Conservation (phyloP, 106 monocot species). For the Acanthochlamys bracteata region DNA sequence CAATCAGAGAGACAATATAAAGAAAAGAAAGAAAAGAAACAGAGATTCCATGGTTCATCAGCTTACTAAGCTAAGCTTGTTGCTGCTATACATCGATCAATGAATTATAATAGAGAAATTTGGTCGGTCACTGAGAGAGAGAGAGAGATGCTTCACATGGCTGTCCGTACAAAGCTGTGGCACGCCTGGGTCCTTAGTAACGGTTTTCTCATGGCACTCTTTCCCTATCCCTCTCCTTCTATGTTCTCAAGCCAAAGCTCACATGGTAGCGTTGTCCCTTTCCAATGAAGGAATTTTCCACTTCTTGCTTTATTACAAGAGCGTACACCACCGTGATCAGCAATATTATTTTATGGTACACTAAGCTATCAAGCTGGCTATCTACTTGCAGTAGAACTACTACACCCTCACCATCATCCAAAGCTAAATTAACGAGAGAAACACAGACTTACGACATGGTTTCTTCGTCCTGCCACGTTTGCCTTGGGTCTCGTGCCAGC, state of each 20-base stretch:
- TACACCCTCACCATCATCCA: background rate
- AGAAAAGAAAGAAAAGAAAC: too few species aligned
- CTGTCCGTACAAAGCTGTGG: constrained; percentile 26
- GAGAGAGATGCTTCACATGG: constrained; percentile 20
- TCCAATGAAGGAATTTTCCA: constrained; percentile 11
- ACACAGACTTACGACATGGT: background rate
- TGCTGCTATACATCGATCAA: too few species aligned
- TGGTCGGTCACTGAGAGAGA: background rate
- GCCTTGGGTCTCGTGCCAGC: background rate
- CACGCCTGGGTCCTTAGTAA: constrained; percentile 21
- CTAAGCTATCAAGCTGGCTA: background rate
- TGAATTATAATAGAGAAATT: too few species aligned
- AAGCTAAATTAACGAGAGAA: background rate
- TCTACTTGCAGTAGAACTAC: background rate
- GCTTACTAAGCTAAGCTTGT: too few species aligned
- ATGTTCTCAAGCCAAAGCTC: background rate
- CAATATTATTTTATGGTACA: background rate
- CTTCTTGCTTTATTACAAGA: constrained; percentile 8
- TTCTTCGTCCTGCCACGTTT: background rate
- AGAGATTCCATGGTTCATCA: too few species aligned
- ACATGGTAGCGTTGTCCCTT: constrained; percentile 30
- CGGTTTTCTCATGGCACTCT: constrained; percentile 16
- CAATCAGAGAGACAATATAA: background rate
- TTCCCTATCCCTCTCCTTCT: background rate
- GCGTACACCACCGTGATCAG: background rate